Conservation (phyloP, 108 stramenopile genomes). For the Schizochytrium sp. region DNA sequence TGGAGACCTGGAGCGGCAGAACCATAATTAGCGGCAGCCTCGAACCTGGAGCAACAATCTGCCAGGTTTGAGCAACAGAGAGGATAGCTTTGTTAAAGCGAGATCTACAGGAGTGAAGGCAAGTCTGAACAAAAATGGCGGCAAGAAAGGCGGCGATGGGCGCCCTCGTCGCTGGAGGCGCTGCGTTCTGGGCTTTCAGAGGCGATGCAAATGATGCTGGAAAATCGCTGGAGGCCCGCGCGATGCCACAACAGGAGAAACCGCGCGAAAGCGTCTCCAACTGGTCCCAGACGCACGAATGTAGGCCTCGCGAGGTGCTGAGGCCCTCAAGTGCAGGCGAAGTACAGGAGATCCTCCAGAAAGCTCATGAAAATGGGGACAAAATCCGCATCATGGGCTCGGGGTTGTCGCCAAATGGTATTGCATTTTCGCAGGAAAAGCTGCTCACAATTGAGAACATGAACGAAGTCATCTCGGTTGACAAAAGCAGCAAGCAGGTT, state of each 20-base stretch:
- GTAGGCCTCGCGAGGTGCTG: background rate
- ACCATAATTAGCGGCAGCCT: no score
- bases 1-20: no score
- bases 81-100: no score
- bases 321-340: background rate
- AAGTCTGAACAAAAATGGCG: no score
- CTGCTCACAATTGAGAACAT: conserved; percentile 85
- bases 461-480: conserved; percentile 84
- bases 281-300: conserved; percentile 5
- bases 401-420: conserved; percentile 93
- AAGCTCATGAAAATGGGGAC: background rate
- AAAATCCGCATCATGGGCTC: conserved; percentile 90
- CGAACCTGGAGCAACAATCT: no score
- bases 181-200: no score
- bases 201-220: no score
- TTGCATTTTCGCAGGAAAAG: conserved; percentile 85
- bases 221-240: no score
- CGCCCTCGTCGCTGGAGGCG: no score
- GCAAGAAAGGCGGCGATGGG: no score
- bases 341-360: background rate
- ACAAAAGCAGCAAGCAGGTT: conserved; percentile 83
- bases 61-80: no score
- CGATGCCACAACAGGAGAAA: background rate
- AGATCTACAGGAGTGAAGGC: no score
- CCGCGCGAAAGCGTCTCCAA: background rate